These are phyloP conservation scores for Echium plantagineum DNA, from an alignment of 257 asterid genomes.

Conservation along the genomic window DNA sequence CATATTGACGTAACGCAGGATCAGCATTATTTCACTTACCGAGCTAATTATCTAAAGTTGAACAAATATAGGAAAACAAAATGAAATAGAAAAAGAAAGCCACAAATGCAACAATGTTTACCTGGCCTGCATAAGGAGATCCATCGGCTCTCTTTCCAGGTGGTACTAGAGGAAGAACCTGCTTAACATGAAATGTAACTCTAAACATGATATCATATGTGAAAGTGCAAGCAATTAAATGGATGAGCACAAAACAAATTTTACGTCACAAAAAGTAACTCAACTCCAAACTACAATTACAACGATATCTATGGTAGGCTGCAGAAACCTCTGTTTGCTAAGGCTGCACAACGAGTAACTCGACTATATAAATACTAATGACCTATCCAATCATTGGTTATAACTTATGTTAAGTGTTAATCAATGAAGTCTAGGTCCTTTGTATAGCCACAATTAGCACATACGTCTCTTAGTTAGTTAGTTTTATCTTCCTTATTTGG, in stretches of 20 bases:
- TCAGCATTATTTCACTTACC: background rate
- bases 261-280: background rate
- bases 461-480: too few relatives aligned
- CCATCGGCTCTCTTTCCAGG: slow-evolving; percentile 93
- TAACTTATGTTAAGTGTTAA: too few relatives aligned
- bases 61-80: slow-evolving; percentile 3
- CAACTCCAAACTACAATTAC: background rate
- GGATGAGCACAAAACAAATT: background rate
- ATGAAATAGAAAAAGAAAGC: background rate
- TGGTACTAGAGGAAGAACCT: slow-evolving; percentile 99
- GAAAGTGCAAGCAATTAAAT: background rate
- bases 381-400: too few relatives aligned
- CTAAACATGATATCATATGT: background rate
- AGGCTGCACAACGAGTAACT: too few relatives aligned
- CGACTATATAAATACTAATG: too few relatives aligned
- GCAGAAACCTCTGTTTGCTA: too few relatives aligned
- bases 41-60: background rate
- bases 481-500: too few relatives aligned
- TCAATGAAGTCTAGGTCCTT: too few relatives aligned
- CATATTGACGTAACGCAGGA: background rate
- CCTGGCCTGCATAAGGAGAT: slow-evolving; percentile 98
- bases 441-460: too few relatives aligned
- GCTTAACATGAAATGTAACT: slow-evolving; percentile 11
- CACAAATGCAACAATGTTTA: slow-evolving; percentile 8
- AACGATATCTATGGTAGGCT: too few relatives aligned